Evolutionary conservation across 768 basidiomycete genomes (phyloP).

Genomic region (Daedalea quercina): DNA sequence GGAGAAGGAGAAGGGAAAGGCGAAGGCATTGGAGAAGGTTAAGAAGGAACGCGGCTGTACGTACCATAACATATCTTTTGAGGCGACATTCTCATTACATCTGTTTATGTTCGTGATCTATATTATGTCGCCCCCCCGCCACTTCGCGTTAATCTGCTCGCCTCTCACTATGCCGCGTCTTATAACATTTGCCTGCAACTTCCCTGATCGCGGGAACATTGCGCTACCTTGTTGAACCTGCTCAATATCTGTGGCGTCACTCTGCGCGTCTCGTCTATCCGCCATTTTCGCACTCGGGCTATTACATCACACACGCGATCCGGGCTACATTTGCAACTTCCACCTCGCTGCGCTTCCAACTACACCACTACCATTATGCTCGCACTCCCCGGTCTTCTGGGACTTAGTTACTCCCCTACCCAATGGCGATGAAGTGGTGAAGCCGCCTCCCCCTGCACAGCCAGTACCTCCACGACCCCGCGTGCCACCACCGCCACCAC

Average conservation of each 20-base stretch:
- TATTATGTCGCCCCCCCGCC: neutral
- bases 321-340: neutral
- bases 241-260: neutral
- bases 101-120: neutral
- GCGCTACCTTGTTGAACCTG: too few species aligned
- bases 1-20: slow-evolving; percentile 71
- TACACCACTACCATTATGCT: neutral
- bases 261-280: neutral
- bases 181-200: too few species aligned
- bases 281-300: neutral
- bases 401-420: slow-evolving; percentile 38
- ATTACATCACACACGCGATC: neutral
- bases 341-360: neutral
- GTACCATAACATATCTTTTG: slow-evolving; percentile 25
- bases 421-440: slow-evolving; percentile 38
- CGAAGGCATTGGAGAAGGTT: slow-evolving; percentile 62
- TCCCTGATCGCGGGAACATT: too few species aligned
- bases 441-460: slow-evolving; percentile 23
- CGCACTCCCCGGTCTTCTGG: neutral
- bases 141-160: neutral
- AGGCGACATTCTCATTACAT: neutral
- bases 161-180: too few species aligned
- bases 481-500: slow-evolving; percentile 40
- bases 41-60: slow-evolving; percentile 73
- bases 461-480: slow-evolving; percentile 40